These are phyloP conservation scores for Fusarium nodosum DNA, from an alignment of 2,329 filamentous ascomycete species.

Conservation along the genomic window DNA sequence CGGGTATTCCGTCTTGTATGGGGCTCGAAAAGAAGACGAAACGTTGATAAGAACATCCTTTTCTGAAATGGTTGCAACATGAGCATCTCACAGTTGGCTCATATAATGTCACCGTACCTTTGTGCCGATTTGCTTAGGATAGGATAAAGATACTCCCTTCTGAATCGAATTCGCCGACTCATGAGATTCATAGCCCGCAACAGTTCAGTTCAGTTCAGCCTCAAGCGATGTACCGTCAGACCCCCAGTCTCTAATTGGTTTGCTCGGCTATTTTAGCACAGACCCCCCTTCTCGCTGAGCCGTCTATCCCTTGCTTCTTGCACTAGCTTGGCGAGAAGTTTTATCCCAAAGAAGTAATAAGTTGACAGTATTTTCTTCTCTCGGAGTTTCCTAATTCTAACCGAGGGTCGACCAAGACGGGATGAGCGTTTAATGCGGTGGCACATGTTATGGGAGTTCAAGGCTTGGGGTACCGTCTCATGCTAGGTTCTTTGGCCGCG, in stretches of 20 bases:
- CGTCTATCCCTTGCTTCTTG: background rate
- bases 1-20: background rate
- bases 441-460: background rate
- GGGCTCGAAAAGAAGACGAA: background rate
- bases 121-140: background rate
- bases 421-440: background rate
- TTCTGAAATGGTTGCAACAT: background rate
- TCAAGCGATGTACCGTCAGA: background rate
- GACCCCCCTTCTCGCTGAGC: background rate
- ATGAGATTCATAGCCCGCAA: background rate
- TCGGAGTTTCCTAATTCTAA: slow-evolving; percentile 3
- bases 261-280: slow-evolving; percentile 34
- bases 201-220: background rate
- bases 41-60: background rate
- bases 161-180: background rate
- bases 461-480: background rate
- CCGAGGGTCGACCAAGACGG: background rate
- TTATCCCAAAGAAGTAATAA: background rate
- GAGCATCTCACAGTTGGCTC: background rate
- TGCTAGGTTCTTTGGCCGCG: background rate
- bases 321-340: background rate
- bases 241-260: slow-evolving; percentile 21
- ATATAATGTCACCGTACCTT: background rate
- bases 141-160: background rate
- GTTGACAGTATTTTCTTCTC: background rate